phyloP scores from a whole-genome alignment of 2,329 filamentous ascomycete genomes.

The Dothistroma pini region DNA sequence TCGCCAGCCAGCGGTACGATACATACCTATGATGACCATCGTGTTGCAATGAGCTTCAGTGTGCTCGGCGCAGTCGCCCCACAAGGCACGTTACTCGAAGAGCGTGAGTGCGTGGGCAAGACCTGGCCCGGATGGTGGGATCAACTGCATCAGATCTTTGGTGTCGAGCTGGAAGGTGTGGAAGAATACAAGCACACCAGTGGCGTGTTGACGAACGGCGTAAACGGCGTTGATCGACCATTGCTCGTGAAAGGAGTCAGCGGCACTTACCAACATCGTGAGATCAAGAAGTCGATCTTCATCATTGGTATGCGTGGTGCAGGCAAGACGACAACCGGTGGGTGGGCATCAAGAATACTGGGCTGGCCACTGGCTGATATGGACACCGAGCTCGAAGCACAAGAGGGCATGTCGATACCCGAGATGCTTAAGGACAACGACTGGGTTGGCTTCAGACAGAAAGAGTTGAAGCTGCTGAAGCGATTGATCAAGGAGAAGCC shows the following conservation, averaged over 20 bases:
- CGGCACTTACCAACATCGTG: slow-evolving; percentile 24
- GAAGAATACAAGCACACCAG: slow-evolving; percentile 45
- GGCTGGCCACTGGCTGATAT: slow-evolving; percentile 79
- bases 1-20: slow-evolving; percentile 63
- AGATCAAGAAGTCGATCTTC: slow-evolving; percentile 67
- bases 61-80: slow-evolving; percentile 74
- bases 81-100: slow-evolving; percentile 70
- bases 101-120: slow-evolving; percentile 92
- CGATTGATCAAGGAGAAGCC: slow-evolving; percentile 71
- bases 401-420: slow-evolving; percentile 72
- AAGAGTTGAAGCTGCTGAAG: slow-evolving; percentile 71
- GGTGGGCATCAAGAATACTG: slow-evolving; percentile 74
- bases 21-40: slow-evolving; percentile 95
- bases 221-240: slow-evolving; percentile 34
- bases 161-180: slow-evolving; percentile 70
- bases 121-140: slow-evolving; percentile 99
- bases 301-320: slow-evolving; percentile 97
- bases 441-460: slow-evolving; percentile 83
- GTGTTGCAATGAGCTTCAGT: slow-evolving; percentile 97
- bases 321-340: slow-evolving; percentile 90
- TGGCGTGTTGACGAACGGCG: slow-evolving; percentile 29
- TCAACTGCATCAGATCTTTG: slow-evolving; percentile 72
- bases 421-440: slow-evolving; percentile 75
- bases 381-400: slow-evolving; percentile 78
- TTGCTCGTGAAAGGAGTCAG: slow-evolving; percentile 29